Evolutionary conservation across 108 stramenopile species (phyloP).

Genomic region (Nitzschia putrida): DNA sequence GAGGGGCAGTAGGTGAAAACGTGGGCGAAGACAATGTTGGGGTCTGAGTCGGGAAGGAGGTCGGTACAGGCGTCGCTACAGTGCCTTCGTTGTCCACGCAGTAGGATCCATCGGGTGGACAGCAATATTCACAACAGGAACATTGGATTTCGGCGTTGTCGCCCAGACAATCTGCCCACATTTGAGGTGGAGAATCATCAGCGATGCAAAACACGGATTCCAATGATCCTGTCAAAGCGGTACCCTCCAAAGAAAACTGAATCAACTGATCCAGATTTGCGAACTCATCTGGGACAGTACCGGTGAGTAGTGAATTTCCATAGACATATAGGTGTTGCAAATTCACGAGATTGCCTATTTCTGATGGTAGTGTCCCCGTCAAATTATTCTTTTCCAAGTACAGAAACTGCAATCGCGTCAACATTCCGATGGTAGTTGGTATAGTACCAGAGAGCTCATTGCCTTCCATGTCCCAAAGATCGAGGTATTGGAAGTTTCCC

Average conservation of each 20-base stretch:
- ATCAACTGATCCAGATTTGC: neutral
- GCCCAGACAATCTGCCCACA: too few relatives aligned
- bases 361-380: slow-evolving; percentile 35
- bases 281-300: slow-evolving; percentile 33
- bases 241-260: neutral
- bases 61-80: too few relatives aligned
- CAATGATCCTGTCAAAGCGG: neutral
- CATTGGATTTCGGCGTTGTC: too few relatives aligned
- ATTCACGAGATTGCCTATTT: slow-evolving; percentile 14
- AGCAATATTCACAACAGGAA: too few relatives aligned
- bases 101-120: too few relatives aligned
- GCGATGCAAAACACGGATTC: slow-evolving; percentile 1
- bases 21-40: too few relatives aligned
- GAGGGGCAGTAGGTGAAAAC: too few relatives aligned
- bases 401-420: slow-evolving; percentile 16
- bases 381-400: slow-evolving; percentile 25
- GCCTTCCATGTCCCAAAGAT: slow-evolving; percentile 2
- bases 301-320: slow-evolving; percentile 22
- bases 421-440: slow-evolving; percentile 17
- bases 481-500: neutral
- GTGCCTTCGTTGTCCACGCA: too few relatives aligned
- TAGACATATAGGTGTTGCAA: slow-evolving; percentile 40
- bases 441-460: slow-evolving; percentile 21
- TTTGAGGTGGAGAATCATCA: too few relatives aligned
- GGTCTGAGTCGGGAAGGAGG: too few relatives aligned